Evolutionary conservation across 768 basidiomycete genomes (phyloP), one percentile per base, ranked within the genome.

Genomic region (Lactifluus volemus): DNA sequence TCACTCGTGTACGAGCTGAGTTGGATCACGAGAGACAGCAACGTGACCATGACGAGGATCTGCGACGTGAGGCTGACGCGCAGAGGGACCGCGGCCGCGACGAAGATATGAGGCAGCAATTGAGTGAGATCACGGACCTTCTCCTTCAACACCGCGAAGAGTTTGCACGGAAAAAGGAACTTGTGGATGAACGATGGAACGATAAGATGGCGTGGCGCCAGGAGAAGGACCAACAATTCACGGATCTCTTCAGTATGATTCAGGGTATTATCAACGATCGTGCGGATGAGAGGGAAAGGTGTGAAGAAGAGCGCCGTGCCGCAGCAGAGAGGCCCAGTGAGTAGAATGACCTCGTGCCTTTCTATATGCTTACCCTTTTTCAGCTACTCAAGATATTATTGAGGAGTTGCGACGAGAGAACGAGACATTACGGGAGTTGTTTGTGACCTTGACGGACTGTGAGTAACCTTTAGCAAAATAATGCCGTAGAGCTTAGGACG

Each of bases 111-210:
- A 77, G 82, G 38, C 75, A 70, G 41, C 88, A 90, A 65, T 71
- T 93, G 14, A 73, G 70, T 5, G 89, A 92, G 61, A 81, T 93
- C 64, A 85, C 89, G 1, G 85, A 86, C 63, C 69, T 89, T 55
- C 76, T 92, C 14, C 83, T 87, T 58, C 83, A 86, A 59, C 85
- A 89, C 58, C 76, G 81, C 1, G 80, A 84, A 38, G 76, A 79
- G 52, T 78, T 79, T 39, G 79, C 82, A 34, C 73, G 77, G 65
- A 88, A 90, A 75, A 84, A 77, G 59, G 77, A 78, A 12, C 59
- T 80, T 17, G 77, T 79, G 74, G 86, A 91, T 15, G 74, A 81
- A 44, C 80, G 84, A 38, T 88, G 81, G 77, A 76, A 74, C 8
- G 82, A 84, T 63, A 90, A 90, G 70, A 72, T 79, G 67, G 73